Evolutionary conservation across 2,329 filamentous ascomycete species (phyloP), one percentile per base, ranked within the genome.

Genomic region (Trichoderma sp.): DNA sequence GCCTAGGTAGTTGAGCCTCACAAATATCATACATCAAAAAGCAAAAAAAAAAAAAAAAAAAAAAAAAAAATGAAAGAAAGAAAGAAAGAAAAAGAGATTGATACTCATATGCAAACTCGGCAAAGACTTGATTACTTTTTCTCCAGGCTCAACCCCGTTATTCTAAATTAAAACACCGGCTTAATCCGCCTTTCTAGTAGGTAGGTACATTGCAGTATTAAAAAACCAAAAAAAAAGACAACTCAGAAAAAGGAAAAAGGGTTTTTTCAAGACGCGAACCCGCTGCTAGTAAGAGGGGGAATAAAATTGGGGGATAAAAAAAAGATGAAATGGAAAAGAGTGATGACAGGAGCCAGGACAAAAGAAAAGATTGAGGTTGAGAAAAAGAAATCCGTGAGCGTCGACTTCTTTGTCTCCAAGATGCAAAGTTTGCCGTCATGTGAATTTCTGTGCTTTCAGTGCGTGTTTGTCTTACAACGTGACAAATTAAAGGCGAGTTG

Each of bases 81-180:
- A 34, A n/a, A 60, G 60, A 56, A 36, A 36, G 14, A 15, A 15
- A 18, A 60, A n/a, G 26, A 66, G 32, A 12, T 14, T 57, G 30
- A 24, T 4, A 57, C 6, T 61, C 12, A 53, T 67, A 56, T 67
- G 43, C 47, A 71, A 34, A 36, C 47, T n/a, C 34, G 15, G 34
- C 68, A 53, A 60, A 51, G 39, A 26, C 67, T 70, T 24, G 24
- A 58, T 57, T 67, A 58, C 56, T 61, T 51, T 61, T 69, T 60
- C 39, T 71, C 61, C 69, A 71, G 61, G 47, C 61, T 65, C 69
- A 65, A 36, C 53, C 61, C 51, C 64, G 61, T 51, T 60, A 36
- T 28, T 71, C 69, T 71, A 71, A 58, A 71, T 60, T 70, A 71
- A 64, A 65, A 65, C 47, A 71, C 69, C 69, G 58, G 51, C 69